Conservation (phyloP, 768 basidiomycete species). For the Pleurotus platypus region DNA sequence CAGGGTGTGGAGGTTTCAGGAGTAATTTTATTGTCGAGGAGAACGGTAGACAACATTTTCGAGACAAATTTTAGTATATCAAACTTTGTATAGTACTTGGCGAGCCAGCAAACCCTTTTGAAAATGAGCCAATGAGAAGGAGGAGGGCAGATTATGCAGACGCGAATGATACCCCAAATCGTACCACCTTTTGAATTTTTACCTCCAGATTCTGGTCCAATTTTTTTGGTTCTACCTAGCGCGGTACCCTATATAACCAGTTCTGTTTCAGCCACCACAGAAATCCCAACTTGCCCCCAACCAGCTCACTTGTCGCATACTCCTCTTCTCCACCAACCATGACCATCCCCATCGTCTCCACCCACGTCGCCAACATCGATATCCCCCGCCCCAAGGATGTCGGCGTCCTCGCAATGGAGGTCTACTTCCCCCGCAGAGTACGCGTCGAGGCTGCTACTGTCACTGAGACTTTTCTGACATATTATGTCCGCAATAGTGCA, state of each 20-base stretch:
- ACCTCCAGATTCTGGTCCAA: constrained; percentile 8
- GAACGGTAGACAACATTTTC: background rate
- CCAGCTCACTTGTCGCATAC: constrained; percentile 9
- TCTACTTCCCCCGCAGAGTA: constrained; percentile 92
- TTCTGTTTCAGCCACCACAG: background rate
- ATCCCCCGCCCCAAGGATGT: constrained; percentile 82
- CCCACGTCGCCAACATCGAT: constrained; percentile 29
- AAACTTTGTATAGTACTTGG: background rate
- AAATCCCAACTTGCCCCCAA: constrained; percentile 9
- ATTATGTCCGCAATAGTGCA: constrained; percentile 56
- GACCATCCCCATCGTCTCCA: constrained; percentile 35
- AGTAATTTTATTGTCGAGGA: too few relatives aligned
- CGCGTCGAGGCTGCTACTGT: constrained; percentile 24
- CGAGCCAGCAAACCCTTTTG: background rate
- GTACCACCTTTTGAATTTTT: constrained; percentile 13
- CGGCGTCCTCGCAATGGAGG: constrained; percentile 89
- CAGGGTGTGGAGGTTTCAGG: background rate
- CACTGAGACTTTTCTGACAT: constrained; percentile 1
- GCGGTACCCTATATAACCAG: constrained; percentile 14
- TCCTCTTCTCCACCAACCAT: constrained; percentile 18
- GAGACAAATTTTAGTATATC: background rate
- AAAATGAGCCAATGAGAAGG: background rate
- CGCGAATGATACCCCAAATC: constrained; percentile 8
- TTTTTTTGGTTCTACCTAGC: background rate
- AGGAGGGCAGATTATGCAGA: too few relatives aligned